A percentile compares a stretch with the other conserved stretches of the same genome.
These are phyloP conservation scores for Mycena epipterygia DNA, from an alignment of 768 basidiomycete species.

Conservation along the genomic window DNA sequence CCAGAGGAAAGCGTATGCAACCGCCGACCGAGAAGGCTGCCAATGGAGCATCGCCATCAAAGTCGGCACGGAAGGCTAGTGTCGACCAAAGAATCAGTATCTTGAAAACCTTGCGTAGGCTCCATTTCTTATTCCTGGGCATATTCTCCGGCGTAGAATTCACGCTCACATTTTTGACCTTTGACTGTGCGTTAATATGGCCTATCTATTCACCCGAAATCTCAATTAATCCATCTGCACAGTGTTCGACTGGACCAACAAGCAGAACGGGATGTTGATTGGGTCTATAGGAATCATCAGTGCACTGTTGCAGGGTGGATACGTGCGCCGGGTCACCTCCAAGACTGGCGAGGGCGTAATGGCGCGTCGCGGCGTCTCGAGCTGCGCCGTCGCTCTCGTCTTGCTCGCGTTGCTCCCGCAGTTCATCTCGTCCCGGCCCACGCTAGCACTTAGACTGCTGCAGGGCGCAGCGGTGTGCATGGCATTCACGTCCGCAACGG, in stretches of 20 bases:
- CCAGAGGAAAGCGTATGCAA: constrained; percentile 64
- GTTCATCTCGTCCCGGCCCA: constrained; percentile 57
- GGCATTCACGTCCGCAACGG: constrained; percentile 95
- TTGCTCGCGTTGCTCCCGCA: constrained; percentile 81
- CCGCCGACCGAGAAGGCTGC: constrained; percentile 36
- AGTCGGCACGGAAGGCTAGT: constrained; percentile 45
- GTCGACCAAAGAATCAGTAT: constrained; percentile 66
- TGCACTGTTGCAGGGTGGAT: constrained; percentile 92
- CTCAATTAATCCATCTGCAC: not conserved
- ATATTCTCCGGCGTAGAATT: constrained; percentile 97
- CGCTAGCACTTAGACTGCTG: constrained; percentile 65
- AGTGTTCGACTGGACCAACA: constrained; percentile 94
- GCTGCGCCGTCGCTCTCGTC: constrained; percentile 78
- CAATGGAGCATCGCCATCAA: constrained; percentile 41
- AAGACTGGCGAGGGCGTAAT: constrained; percentile 85
- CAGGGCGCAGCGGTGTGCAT: constrained; percentile 85
- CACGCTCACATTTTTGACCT: constrained; percentile 95
- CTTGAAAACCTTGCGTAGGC: constrained; percentile 70
- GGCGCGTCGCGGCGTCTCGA: constrained; percentile 83
- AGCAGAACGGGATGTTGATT: constrained; percentile 88
- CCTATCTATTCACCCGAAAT: not conserved
- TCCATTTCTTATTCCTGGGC: constrained; percentile 90
- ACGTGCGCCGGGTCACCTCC: constrained; percentile 86
- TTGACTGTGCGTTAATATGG: constrained; percentile 77
- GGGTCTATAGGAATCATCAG: constrained; percentile 92